Evolutionary conservation across 2,329 filamentous ascomycete genomes (phyloP), one percentile per base, ranked within the genome.

Genomic region (Fusarium sp.): DNA sequence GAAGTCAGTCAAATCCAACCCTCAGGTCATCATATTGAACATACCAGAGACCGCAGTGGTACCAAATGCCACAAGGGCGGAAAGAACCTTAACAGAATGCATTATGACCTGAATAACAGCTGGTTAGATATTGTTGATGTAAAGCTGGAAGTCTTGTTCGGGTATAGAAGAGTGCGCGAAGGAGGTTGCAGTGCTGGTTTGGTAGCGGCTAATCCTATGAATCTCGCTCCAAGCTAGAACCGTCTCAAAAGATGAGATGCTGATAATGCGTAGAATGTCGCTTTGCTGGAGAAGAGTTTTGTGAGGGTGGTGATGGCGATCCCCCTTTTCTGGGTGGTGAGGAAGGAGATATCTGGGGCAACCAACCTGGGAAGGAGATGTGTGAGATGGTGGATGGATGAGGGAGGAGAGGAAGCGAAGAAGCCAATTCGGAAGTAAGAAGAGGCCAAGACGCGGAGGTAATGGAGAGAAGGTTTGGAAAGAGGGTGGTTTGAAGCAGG

Each of bases 31-130:
- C 6, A 5, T 9, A 11, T 26, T 22, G 4, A 24, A 75, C 83
- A 69, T 76, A 85, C 84, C 83, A 54, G 82, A 81, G 34, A 78
- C 81, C 49, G 83, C 71, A 66, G 79, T 73, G 51, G 76, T 74
- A 55, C 79, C 76, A 47, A 85, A 61, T 51, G 82, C 84, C 80
- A 82, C 75, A 59, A 82, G 73, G 76, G 82, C 84, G 69, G 83
- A 80, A 57, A 84, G 74, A 65, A 84, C 57, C 73, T 81, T 80
- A 76, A 80, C 77, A 75, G 78, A 81, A 78, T 80, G 80, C 84
- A 86, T 86, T 75, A 75, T 84, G 80, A 73, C 72, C 78, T 80
- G 45, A 8, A 56, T 42, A 55, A 40, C 10, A 52, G 39, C 22
- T 26, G 34, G 58, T 76, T 57, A 76, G 74, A 56, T 54, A 36